Base-by-base conservation (phyloP, 345 rosid genomes). In the Gossypium rotundifolium region DNA sequence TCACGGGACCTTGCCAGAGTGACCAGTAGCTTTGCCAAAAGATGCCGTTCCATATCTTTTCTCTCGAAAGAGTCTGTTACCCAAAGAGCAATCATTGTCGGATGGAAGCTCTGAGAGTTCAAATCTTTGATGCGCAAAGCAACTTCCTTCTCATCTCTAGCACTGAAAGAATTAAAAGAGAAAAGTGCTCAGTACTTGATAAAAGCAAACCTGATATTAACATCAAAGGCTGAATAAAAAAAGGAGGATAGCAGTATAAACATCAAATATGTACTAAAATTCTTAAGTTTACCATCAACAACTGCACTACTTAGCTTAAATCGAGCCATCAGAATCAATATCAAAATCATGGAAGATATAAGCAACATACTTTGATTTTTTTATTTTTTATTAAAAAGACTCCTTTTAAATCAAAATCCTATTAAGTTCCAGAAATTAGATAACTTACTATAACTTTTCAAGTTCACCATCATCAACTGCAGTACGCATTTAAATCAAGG, bases 41-140 rank as follows among this genome's bases (percentile, higher is more conserved):
- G 84, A 81, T 91, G 93, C 67, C 98, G 84, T 78, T 96, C 99
- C 80, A 80, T 72, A 78, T 91, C 97, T 84, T 93, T 91, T 83
- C 97, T 86, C 88, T 96, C 98, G 61, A 96, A 96, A 12, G 98
- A 96, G 86, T 96, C 98, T 3, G 83, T 84, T 3, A 96, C 89
- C 98, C 98, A 96, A 11, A 89, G 85, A 63, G 97, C 91, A 81
- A 96, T 81, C 98, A 93, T 88, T 65, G 95, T 77, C 18, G 99
- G 91, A 79, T 93, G 93, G 79, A 86, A 96, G 80, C 85, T 81
- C 17, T 88, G 89, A 2, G 90, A 91, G 74, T 89, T 89, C 75
- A 96, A 80, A 20, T 96, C 99, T 78, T 84, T 91, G 75, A 96
- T 89, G 89, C 99, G 90, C 22, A 82, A 78, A 59, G 83, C 92